Evolutionary conservation across 768 basidiomycete genomes (phyloP), one percentile per base, ranked within the genome.

Genomic region (Kwoniella sp.): DNA sequence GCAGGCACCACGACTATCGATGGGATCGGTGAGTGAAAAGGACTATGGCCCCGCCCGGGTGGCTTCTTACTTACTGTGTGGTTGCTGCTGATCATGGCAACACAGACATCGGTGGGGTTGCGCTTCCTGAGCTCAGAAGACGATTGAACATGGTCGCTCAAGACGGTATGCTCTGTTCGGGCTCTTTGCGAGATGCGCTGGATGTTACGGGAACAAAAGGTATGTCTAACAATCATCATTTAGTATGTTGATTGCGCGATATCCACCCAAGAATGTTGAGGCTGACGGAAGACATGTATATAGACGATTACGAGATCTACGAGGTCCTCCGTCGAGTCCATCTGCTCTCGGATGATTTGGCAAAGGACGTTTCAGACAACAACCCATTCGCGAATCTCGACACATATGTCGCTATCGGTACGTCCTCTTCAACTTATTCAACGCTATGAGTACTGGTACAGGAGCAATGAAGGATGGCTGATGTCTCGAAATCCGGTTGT

Each of bases 91-190:
- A n/a, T n/a, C n/a, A n/a, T 13, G 61, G 51, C 8, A 12, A 29
- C 29, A 24, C 29, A 69, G 78, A 74, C 60, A 77, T 76, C 55
- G 17, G 47, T 4, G 37, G 51, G 9, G 46, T 79, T 0, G 50
- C 68, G 5, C 58, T 79, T 44, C 60, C 65, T 8, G 71, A 74
- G 25, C 62, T 80, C 22, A 55, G 80, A 47, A 66, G 68, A 8
- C 67, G 74, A 30, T 51, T 80, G 22, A 76, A 76, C 21, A 78
- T 77, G 65, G 75, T 80, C 19, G 74, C 74, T 9, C 80, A 80
- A 63, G 80, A 80, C 63, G 71, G 74, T 3, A 63, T 53, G 19
- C 67, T 80, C 15, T 70, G 70, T 29, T 79, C 77, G 1, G 80
- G 80, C 0, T 77, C 75, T 1, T 54, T 80, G n/a, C 56, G 76